phyloP scores from a whole-genome alignment of 495 filamentous ascomycete species.

The Sabuloglossum arenarium region DNA sequence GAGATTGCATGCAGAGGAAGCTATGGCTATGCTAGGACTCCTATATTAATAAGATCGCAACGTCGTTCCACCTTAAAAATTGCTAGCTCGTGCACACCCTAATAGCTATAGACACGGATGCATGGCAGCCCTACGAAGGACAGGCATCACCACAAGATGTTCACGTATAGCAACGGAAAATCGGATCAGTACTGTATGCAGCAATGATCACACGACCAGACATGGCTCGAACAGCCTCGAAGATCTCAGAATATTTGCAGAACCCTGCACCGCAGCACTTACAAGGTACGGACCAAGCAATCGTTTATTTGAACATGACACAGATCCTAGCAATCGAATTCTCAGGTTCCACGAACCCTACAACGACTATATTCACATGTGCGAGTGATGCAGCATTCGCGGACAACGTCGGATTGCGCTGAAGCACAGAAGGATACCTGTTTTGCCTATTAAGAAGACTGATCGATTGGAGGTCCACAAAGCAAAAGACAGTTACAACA shows the following conservation, averaged over 20 bases:
- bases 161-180: slow-evolving; percentile 11
- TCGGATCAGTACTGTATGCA: slow-evolving; percentile 13
- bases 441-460: not conserved
- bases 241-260: slow-evolving; percentile 9
- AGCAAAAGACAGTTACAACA: not conserved
- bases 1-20: not conserved
- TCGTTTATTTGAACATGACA: slow-evolving; percentile 9
- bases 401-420: slow-evolving; percentile 8
- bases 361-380: not conserved
- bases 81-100: too few species aligned
- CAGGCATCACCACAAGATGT: slow-evolving; percentile 3
- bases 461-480: not conserved
- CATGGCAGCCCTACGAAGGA: not conserved
- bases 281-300: slow-evolving; percentile 4
- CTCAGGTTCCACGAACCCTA: not conserved
- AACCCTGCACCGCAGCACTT: slow-evolving; percentile 11
- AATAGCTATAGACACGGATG: too few species aligned
- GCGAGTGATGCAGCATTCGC: slow-evolving; percentile 10
- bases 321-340: not conserved
- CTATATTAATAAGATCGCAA: slow-evolving; percentile 4
- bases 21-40: slow-evolving; percentile 1
- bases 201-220: slow-evolving; percentile 12
- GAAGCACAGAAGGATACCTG: slow-evolving; percentile 8
- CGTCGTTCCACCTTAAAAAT: not conserved
- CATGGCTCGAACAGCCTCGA: slow-evolving; percentile 5